Evolutionary conservation across 2,329 filamentous ascomycete species (phyloP), one percentile per base, ranked within the genome.

Genomic region (Aspergillus sp.): DNA sequence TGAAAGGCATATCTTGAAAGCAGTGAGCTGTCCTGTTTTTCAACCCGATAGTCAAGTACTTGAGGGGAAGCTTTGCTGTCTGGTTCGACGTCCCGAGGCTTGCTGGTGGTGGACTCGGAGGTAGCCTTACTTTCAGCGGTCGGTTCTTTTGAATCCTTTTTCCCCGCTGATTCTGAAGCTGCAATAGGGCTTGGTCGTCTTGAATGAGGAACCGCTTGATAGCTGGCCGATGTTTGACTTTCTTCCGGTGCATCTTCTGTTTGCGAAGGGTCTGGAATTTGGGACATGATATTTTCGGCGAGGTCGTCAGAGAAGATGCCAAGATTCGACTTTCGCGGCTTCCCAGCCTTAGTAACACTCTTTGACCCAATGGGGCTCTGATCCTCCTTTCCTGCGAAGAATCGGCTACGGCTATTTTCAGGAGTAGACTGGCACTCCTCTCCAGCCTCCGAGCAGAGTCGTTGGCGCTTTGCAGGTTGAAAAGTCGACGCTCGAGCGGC

Each of bases 291-390:
- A 29, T 75, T 72, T 49, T 77, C 73, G 28, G 74, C 65, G 4
- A 71, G 66, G 51, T 77, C 74, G 54, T 79, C 76, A 1, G 75
- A 78, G 55, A 73, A 78, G 4, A 79, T 70, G 27, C 68, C 70
- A 47, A 78, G 62, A 6, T 64, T 64, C 9, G 70, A 66, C 46
- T 70, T 68, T 45, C 69, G 71, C 19, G 62, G 58, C 53, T 68
- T 70, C 50, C 69, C 73, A 12, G 48, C 68, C 38, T 62, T 19
- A 19, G 19, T 60, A 34, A 51, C 57, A 38, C 58, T 54, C 53
- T 64, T 69, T 45, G 58, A 59, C 9, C 62, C 61, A 36, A 63
- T 69, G 27, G 71, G 69, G 49, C 68, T 75, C 32, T 59, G 54
- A 35, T 69, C 63, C 30, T 59, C 42, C 26, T 52, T 54, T 10